Evolutionary conservation across 129 eudicot genomes (phyloP).

Genomic region (Arctium minus): DNA sequence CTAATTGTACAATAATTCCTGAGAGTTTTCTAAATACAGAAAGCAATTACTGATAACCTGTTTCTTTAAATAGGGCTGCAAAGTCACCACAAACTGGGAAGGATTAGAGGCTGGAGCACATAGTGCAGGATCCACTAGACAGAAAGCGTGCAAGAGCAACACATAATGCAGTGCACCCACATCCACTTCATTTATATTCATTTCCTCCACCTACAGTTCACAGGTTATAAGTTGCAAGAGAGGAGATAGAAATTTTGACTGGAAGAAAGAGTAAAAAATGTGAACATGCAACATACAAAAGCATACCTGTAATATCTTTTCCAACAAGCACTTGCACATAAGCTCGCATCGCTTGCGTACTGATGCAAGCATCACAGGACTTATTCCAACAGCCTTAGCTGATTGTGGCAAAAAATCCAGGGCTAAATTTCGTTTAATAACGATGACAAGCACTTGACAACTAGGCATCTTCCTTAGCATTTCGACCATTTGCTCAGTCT

Average conservation of each 20-base stretch:
- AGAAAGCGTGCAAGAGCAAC: constrained; percentile 84
- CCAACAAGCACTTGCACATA: constrained; percentile 95
- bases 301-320: constrained; percentile 83
- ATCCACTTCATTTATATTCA: constrained; percentile 58
- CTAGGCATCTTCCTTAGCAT: constrained; percentile 71
- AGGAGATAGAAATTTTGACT: neutral
- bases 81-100: constrained; percentile 90
- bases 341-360: constrained; percentile 96
- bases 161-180: constrained; percentile 81
- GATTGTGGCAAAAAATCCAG: constrained; percentile 96
- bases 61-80: constrained; percentile 91
- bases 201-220: constrained; percentile 70
- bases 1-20: neutral
- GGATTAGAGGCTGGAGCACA: constrained; percentile 99
- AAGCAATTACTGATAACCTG: constrained; percentile 53
- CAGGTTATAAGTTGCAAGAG: neutral
- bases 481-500: constrained; percentile 92
- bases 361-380: constrained; percentile 68
- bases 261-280: neutral
- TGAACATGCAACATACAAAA: constrained; percentile 1
- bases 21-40: constrained; percentile 5
- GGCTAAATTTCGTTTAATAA: constrained; percentile 82
- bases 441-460: constrained; percentile 73
- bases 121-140: constrained; percentile 87
- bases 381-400: constrained; percentile 88